phyloP scores from a whole-genome alignment of 441 rosid species.

The Pelargonium cotyledonis region DNA sequence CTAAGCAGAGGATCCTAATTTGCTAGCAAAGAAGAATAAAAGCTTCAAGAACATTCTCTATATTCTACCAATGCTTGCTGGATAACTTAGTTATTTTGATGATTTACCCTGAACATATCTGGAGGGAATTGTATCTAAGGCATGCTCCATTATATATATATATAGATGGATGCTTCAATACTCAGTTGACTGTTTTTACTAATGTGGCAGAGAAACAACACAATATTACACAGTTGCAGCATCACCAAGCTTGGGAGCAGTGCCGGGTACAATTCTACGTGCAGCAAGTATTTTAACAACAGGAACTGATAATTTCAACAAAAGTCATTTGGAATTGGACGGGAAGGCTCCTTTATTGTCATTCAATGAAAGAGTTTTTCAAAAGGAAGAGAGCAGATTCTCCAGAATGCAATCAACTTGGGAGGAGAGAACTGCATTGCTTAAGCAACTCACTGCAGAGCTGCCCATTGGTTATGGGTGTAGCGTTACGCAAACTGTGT shows the following conservation, averaged over 20 bases:
- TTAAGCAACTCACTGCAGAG: slow-evolving; percentile 42
- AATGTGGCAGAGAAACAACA: slow-evolving; percentile 25
- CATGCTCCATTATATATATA: neutral
- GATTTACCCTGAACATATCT: neutral
- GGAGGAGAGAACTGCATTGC: slow-evolving; percentile 52
- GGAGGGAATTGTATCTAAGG: neutral
- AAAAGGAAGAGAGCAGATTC: slow-evolving; percentile 34
- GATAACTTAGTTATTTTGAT: too few species aligned
- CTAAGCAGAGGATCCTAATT: neutral
- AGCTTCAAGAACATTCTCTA: neutral
- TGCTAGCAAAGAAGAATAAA: neutral
- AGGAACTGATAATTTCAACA: slow-evolving; percentile 24
- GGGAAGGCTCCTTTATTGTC: slow-evolving; percentile 47
- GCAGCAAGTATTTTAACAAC: slow-evolving; percentile 32
- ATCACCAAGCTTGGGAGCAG: slow-evolving; percentile 50
- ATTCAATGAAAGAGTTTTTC: slow-evolving; percentile 24
- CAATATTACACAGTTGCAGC: slow-evolving; percentile 65
- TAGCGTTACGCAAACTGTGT: slow-evolving; percentile 70
- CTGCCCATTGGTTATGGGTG: slow-evolving; percentile 60
- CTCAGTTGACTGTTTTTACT: neutral
- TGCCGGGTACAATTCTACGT: slow-evolving; percentile 21
- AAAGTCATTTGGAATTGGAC: slow-evolving; percentile 44
- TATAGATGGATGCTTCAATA: too few species aligned
- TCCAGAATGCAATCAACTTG: slow-evolving; percentile 47
- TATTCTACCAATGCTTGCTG: too few species aligned